These are phyloP conservation scores for Fraxinus sp. DNA, from an alignment of 305 asterid species.

Conservation along the genomic window DNA sequence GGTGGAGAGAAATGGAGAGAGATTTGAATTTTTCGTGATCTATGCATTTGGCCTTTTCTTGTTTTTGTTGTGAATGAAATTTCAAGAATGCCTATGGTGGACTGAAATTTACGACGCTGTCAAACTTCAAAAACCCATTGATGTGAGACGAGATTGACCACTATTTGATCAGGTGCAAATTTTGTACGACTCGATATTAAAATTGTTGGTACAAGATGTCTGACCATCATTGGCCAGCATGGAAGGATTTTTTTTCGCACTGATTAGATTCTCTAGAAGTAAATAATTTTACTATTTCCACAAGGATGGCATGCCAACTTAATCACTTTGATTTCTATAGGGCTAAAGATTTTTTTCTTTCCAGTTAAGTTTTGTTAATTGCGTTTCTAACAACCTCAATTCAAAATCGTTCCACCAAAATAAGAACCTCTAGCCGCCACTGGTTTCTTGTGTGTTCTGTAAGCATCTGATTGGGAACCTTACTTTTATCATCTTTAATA, in stretches of 20 bases:
- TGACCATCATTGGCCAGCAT: not conserved
- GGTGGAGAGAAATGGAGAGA: not conserved
- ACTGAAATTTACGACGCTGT: not conserved
- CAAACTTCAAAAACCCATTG: not conserved
- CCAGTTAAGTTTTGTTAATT: not conserved
- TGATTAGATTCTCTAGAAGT: not conserved
- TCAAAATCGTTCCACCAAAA: not conserved
- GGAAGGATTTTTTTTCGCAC: not conserved
- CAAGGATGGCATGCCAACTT: not conserved
- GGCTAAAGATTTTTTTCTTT: not conserved
- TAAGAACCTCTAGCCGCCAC: not conserved
- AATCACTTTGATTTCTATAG: not conserved
- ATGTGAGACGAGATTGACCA: not conserved
- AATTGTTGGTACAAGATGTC: not conserved
- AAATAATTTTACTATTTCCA: not conserved
- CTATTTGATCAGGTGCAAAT: not conserved
- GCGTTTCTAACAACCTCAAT: not conserved
- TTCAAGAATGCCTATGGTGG: not conserved
- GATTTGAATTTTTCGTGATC: not conserved
- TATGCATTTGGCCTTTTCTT: not conserved
- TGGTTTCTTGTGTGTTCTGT: not conserved
- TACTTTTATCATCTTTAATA: not conserved
- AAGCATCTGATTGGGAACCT: not conserved
- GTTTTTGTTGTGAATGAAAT: not conserved
- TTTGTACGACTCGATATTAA: not conserved